Base-by-base conservation (phyloP, 805 yeast species). In the Kuraishia capsulata region DNA sequence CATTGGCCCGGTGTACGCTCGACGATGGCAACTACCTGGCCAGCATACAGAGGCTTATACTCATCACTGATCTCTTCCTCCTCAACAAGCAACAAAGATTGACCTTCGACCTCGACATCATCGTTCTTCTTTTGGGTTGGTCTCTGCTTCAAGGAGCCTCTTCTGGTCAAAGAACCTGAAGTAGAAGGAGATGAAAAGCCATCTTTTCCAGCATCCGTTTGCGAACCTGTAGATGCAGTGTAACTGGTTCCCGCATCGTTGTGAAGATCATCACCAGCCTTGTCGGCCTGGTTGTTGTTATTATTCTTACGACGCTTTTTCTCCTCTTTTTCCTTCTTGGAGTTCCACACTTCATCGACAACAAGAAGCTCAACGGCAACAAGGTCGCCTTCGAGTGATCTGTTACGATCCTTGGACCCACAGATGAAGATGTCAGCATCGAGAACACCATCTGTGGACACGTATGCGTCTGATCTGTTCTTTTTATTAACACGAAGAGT, bases 31-130 rank as follows among this genome's bases (percentile, higher is more conserved):
- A 92, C 97, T 39, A 92, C 95, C 53, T 92, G 98, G 18, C 98
- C 98, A 1, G 97, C 97, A 52, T 90, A 92, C 38, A 92, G 67
- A 5, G 98, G 98, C 57, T 86, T 89, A 48, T 78, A 78, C 33
- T 86, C 95, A 55, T 90, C 97, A 52, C 81, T 84, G 48, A 90
- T 84, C 59, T 89, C 96, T 55, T 90, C 97, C 55, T 92, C 98
- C 60, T 92, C 98, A 13, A 83, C 92, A 38, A 92, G 66, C 34
- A 92, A 65, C 45, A 92, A 68, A 2, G 95, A 83, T 61, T 92
- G 98, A 33, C 98, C 98, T 61, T 92, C 98, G 31, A 92, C 98
- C 62, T 92, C 98, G 19, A 92, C 96, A 54, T 92, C 98, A 57
- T 92, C 98, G 53, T 88, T 89, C 62, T 92, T 92, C 71, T 92